Evolutionary conservation across 345 rosid species (phyloP), one percentile per base, ranked within the genome.

Genomic region (Leavenworthia alabamica): DNA sequence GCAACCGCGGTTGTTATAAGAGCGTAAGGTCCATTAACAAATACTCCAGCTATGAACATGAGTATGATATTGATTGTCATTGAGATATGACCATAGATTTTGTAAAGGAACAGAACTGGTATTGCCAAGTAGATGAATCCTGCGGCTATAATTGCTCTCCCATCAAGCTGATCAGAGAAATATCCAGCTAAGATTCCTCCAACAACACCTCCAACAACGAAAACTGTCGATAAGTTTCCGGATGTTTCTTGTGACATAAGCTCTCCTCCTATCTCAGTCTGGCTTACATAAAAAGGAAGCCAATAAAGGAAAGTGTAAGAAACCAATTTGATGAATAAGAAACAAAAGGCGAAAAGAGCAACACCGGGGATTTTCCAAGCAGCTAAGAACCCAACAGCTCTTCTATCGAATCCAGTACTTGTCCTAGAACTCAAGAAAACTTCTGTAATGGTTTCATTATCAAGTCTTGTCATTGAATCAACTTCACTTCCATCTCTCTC

Each of bases 311-410:
- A 91, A 8, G 98, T 88, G 77, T 91, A 91, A 43, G 96, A 92
- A 28, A 91, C 96, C 73, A 91, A 73, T 74, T 91, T 91, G 48
- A 95, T 73, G 29, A 91, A 91, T 78, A 91, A 91, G 62, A 91
- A 92, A 76, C 98, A 86, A 26, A 88, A 68, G 3, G 98, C 96
- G 28, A 88, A 91, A 40, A 90, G 82, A 27, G 98, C 96, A 55
- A 91, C 96, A 7, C 98, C 98, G 1, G 96, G 96, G 58, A 88
- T 91, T 73, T 78, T 86, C 96, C 96, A 91, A 8, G 96, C 98
- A 13, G 86, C 86, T 40, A 83, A 68, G 86, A 91, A 91, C 27
- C 95, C 96, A 2, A 91, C 90, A 0, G 98, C 80, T 61, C 76
- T 50, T 60, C 73, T 60, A 29, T 69, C 73, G 32, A 69, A 53